These are phyloP conservation scores for Fusarium bulbicola DNA, from an alignment of 2,329 filamentous ascomycete genomes.

Conservation along the genomic window DNA sequence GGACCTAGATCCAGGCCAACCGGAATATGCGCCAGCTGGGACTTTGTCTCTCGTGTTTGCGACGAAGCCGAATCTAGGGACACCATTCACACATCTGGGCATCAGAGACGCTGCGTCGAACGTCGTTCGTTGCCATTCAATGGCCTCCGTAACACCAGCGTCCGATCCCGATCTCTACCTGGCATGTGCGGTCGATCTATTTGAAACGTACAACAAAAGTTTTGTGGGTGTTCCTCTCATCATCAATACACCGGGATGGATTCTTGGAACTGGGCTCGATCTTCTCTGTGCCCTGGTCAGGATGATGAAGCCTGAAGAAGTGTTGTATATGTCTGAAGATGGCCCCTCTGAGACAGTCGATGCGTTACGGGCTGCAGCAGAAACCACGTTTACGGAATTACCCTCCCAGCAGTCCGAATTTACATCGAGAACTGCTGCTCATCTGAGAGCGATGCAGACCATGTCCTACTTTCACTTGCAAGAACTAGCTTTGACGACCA, in stretches of 20 bases:
- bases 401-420: constrained; percentile 68
- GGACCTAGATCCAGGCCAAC: constrained; percentile 81
- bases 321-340: constrained; percentile 75
- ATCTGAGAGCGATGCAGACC: constrained; percentile 78
- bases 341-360: constrained; percentile 67
- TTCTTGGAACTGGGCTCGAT: constrained; percentile 74
- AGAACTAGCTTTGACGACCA: constrained; percentile 28
- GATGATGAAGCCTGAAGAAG: constrained; percentile 64
- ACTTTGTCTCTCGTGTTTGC: constrained; percentile 74
- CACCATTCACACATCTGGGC: constrained; percentile 71
- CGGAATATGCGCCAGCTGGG: constrained; percentile 76
- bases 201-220: constrained; percentile 62
- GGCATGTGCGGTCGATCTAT: constrained; percentile 70
- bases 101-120: constrained; percentile 45
- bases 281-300: constrained; percentile 67
- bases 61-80: constrained; percentile 68
- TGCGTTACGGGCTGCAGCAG: constrained; percentile 57
- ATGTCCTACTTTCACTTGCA: constrained; percentile 78
- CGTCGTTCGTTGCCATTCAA: constrained; percentile 69
- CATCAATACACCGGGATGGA: constrained; percentile 80
- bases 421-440: constrained; percentile 67
- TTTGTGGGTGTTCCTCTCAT: constrained; percentile 65
- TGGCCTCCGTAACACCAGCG: constrained; percentile 72
- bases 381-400: constrained; percentile 58
- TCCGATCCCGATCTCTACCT: constrained; percentile 74